These are phyloP conservation scores for Moniliophthora roreri DNA, from an alignment of 1,284 basidiomycete species.

Conservation along the genomic window DNA sequence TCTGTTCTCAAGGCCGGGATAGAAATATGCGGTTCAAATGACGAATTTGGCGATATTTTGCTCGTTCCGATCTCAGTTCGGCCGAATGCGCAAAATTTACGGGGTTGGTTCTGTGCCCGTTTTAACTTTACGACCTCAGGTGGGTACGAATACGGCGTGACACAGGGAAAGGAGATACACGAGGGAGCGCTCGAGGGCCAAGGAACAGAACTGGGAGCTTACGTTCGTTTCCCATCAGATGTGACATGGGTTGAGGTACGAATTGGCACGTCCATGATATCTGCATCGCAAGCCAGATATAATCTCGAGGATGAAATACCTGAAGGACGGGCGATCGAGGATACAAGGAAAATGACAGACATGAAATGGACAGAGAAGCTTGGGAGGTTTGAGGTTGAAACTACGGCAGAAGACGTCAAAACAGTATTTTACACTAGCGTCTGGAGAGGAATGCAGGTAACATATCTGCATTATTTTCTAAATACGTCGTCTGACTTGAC, in stretches of 20 bases:
- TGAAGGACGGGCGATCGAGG: constrained; percentile 58
- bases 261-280: constrained; percentile 80
- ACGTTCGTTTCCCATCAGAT: constrained; percentile 46
- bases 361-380: constrained; percentile 73
- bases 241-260: constrained; percentile 50
- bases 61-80: constrained; percentile 57
- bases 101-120: constrained; percentile 77
- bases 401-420: constrained; percentile 51
- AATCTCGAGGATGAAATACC: constrained; percentile 67
- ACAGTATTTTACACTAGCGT: constrained; percentile 67
- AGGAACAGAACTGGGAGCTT: constrained; percentile 57
- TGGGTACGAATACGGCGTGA: constrained; percentile 51
- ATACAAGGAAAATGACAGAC: constrained; percentile 61
- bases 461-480: constrained; percentile 9
- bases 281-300: constrained; percentile 67
- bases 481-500: constrained; percentile 12
- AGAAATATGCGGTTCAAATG: constrained; percentile 71
- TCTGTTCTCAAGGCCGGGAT: constrained; percentile 31
- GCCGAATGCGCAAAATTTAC: constrained; percentile 47
- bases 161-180: constrained; percentile 18
- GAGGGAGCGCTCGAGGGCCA: constrained; percentile 28
- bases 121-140: constrained; percentile 51
- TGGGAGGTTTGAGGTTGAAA: constrained; percentile 55
- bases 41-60: constrained; percentile 76
- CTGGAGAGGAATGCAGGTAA: constrained; percentile 69